Base-by-base conservation (phyloP, 1,139 yeast species). In the Sugiyamaella xylanicola region DNA sequence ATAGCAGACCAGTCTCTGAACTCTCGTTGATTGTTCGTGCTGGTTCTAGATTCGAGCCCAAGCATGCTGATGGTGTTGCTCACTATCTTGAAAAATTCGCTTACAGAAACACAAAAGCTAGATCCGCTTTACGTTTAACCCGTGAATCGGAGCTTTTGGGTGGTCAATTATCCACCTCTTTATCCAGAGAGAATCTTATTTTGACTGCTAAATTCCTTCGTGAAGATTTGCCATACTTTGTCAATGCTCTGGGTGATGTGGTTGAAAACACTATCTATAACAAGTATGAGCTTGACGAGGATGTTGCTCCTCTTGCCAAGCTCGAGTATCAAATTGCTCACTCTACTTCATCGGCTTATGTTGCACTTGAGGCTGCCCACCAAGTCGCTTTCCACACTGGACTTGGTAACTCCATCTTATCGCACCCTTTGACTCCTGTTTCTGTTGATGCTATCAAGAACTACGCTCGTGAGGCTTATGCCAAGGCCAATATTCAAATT, bases 131-230 rank as follows among this genome's bases (percentile, higher is more conserved):
- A 71, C 88, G 99, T 78, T 80, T 92, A 69, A 87, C 92, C 68
- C 87, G 99, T 76, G 99, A 95, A 77, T 78, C 93, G 56, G 99
- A 95, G 77, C 83, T 93, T 64, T 81, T 93, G 66, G 99, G 99
- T 63, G 98, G 97, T 70, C 76, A 75, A 61, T 83, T 90, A 72
- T 72, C 81, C 51, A 78, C 95, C 49, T 68, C 73, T 56, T 86
- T 90, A 65, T 84, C 90, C 71, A 87, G 97, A 78, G 98, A 93
- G 72, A 79, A 86, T 68, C 81, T 95, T 63, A 82, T 87, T 61
- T 82, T 93, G 70, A 80, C 83, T 65, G 85, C 98, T 57, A 80
- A 83, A 66, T 93, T 93, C 78, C 82, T 93, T 74, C 85, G 86
- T 73, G 88, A 87, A 74, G 89, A 87, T 65, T 83, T 95, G 70